Conservation (phyloP, 2,329 filamentous ascomycete genomes). For the Diplodia intermedia region DNA sequence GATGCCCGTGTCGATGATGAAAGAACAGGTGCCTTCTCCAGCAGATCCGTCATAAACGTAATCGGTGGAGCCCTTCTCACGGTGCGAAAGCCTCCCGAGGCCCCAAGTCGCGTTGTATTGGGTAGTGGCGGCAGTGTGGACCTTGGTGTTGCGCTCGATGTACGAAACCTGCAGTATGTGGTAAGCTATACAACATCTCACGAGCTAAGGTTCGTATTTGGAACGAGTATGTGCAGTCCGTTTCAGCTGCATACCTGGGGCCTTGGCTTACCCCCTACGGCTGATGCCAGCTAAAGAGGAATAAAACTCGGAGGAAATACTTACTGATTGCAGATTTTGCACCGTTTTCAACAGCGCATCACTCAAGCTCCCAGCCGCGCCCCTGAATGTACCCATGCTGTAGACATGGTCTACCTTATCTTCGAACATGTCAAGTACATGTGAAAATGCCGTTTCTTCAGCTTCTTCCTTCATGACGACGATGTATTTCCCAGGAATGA, state of each 20-base stretch:
- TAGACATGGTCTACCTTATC: constrained; percentile 47
- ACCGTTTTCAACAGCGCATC: constrained; percentile 43
- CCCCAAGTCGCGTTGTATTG: constrained; percentile 98
- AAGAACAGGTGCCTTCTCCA: constrained; percentile 55
- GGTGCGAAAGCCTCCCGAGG: constrained; percentile 96
- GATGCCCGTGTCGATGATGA: constrained; percentile 58
- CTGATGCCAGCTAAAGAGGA: background rate
- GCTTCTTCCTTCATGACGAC: constrained; percentile 54
- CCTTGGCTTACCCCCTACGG: background rate
- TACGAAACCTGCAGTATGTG: constrained; percentile 78
- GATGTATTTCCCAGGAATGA: constrained; percentile 55
- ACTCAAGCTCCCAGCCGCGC: constrained; percentile 47
- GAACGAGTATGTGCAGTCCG: background rate
- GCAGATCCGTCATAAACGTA: constrained; percentile 99
- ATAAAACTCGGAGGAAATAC: background rate
- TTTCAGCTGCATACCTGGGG: background rate
- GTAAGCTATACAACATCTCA: background rate
- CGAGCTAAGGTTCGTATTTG: background rate
- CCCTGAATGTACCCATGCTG: constrained; percentile 49
- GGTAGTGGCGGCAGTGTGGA: constrained; percentile 70
- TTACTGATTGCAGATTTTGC: constrained; percentile 3
- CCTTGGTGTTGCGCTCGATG: constrained; percentile 91
- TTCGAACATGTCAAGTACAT: background rate
- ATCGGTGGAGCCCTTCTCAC: constrained; percentile 92
- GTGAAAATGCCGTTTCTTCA: constrained; percentile 35